A percentile compares a stretch with the other conserved stretches of the same genome.
phyloP scores from a whole-genome alignment of 805 yeast genomes.

The Phaffomyces antillensis region DNA sequence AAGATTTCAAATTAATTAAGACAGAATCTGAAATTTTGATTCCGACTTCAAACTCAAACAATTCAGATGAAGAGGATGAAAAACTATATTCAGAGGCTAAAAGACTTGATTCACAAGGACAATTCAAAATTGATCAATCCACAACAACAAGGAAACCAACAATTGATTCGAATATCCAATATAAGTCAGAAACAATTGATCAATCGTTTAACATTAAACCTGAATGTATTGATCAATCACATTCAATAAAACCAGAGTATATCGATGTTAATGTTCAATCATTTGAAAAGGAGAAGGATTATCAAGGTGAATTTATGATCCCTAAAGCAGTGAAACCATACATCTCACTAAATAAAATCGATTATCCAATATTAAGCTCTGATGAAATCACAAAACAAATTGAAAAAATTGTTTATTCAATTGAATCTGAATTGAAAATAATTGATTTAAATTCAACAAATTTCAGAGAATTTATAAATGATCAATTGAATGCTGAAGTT shows the following conservation, averaged over 20 bases:
- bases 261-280: conserved; percentile 10
- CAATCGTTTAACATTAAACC: conserved; percentile 1
- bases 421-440: conserved; percentile 28
- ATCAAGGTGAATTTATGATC: conserved; percentile 19
- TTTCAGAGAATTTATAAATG: conserved; percentile 25
- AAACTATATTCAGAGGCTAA: not conserved
- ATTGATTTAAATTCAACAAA: conserved; percentile 25
- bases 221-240: conserved; percentile 1
- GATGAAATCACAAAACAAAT: conserved; percentile 13
- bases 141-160: not conserved
- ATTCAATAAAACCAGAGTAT: not conserved
- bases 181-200: not conserved
- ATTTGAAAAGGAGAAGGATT: conserved; percentile 29
- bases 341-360: conserved; percentile 14
- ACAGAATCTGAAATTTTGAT: not conserved
- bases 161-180: not conserved
- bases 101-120: not conserved
- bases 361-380: conserved; percentile 16
- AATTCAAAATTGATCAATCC: not conserved
- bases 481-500: conserved; percentile 24
- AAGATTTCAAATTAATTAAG: conserved; percentile 1
- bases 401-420: conserved; percentile 19
- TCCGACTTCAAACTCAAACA: not conserved
- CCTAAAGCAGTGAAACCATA: conserved; percentile 15
- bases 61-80: conserved; percentile 1